Evolutionary conservation across 2,329 filamentous ascomycete species (phyloP).

Genomic region (Cercospora citrullina): DNA sequence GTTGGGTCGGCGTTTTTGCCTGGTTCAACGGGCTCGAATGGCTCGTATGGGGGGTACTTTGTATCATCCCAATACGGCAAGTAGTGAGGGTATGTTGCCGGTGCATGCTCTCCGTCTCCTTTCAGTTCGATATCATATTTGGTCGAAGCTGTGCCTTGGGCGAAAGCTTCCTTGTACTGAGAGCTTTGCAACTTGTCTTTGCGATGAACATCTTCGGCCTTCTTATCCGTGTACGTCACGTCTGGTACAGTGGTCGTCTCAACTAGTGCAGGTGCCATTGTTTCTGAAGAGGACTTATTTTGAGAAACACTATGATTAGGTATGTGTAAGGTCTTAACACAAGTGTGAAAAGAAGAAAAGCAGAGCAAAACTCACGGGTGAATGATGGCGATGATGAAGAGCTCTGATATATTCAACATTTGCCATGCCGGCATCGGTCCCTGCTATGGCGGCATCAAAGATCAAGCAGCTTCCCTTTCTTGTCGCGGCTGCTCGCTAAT

Average conservation of each 20-base stretch:
- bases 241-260: slow-evolving; percentile 36
- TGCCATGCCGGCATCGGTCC: slow-evolving; percentile 28
- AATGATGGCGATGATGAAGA: slow-evolving; percentile 1
- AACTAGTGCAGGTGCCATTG: slow-evolving; percentile 48
- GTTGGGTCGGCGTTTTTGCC: slow-evolving; percentile 71
- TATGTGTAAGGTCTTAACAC: slow-evolving; percentile 3
- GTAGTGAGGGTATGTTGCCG: slow-evolving; percentile 55
- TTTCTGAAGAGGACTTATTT: slow-evolving; percentile 3
- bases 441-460: slow-evolving; percentile 15
- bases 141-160: slow-evolving; percentile 45
- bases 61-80: slow-evolving; percentile 51
- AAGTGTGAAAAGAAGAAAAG: neutral
- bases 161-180: slow-evolving; percentile 47
- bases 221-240: slow-evolving; percentile 22
- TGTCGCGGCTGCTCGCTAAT: slow-evolving; percentile 21
- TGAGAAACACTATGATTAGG: neutral
- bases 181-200: slow-evolving; percentile 32
- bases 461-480: slow-evolving; percentile 16
- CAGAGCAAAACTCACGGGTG: neutral
- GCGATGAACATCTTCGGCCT: slow-evolving; percentile 29
- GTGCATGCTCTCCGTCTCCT: slow-evolving; percentile 54
- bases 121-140: slow-evolving; percentile 55
- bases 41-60: slow-evolving; percentile 63
- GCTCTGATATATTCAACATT: slow-evolving; percentile 21
- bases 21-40: slow-evolving; percentile 72